Percentiles rank a stretch among this genome's conserved stretches.
phyloP scores from a whole-genome alignment of 176 grass and related monocot genomes.

The Calamus simplicifolius region DNA sequence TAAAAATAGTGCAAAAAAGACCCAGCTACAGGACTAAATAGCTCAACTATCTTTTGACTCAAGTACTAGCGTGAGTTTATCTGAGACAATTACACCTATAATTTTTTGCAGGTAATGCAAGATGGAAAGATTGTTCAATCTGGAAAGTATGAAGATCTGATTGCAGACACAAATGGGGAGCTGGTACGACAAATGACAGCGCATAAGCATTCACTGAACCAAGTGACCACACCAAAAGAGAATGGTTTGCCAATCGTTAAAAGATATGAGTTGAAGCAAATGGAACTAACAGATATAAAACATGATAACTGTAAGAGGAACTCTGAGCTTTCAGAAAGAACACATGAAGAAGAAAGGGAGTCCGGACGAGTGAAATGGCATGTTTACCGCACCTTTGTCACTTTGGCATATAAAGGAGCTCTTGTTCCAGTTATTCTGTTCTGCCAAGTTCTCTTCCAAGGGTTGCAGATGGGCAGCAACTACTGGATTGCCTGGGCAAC shows the following conservation, averaged over 20 bases:
- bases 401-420: constrained; percentile 52
- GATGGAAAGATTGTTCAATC: constrained; percentile 80
- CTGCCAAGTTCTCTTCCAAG: constrained; percentile 74
- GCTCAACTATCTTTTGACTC: too few species aligned
- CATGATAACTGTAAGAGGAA: constrained; percentile 17
- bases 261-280: constrained; percentile 27
- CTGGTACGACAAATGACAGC: constrained; percentile 57
- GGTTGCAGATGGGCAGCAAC: constrained; percentile 76
- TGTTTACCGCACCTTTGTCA: constrained; percentile 70
- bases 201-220: constrained; percentile 58
- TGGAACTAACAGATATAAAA: constrained; percentile 36
- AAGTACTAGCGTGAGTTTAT: too few species aligned
- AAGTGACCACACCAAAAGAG: constrained; percentile 44
- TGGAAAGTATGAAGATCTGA: constrained; percentile 70
- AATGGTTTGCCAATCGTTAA: constrained; percentile 15
- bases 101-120: constrained; percentile 50
- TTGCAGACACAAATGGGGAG: constrained; percentile 44
- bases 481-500: constrained; percentile 92
- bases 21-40: too few species aligned
- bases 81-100: too few species aligned
- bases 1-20: too few species aligned
- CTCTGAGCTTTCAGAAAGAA: constrained; percentile 18
- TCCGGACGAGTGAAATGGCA: constrained; percentile 72
- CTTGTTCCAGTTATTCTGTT: constrained; percentile 54
- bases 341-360: constrained; percentile 70